phyloP scores from a whole-genome alignment of 768 basidiomycete species.

The Pleurotus platypus region DNA sequence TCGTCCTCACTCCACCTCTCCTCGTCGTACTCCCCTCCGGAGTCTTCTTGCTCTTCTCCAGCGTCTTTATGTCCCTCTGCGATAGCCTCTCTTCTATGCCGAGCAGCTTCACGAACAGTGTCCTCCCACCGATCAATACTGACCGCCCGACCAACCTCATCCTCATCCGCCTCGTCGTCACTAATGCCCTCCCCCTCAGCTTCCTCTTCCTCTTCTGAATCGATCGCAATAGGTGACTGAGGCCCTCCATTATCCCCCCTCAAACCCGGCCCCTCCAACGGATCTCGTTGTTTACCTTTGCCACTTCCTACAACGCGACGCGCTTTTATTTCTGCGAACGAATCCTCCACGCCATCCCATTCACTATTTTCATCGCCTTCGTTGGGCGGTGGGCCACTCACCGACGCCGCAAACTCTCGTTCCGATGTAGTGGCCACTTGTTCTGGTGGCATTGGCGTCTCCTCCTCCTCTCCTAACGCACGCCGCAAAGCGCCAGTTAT shows the following conservation, averaged over 20 bases:
- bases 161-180: slow-evolving; percentile 15
- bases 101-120: slow-evolving; percentile 3
- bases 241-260: slow-evolving; percentile 28
- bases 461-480: slow-evolving; percentile 51
- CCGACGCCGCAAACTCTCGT: slow-evolving; percentile 14
- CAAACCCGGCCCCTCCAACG: slow-evolving; percentile 56
- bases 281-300: slow-evolving; percentile 62
- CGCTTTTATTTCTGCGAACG: slow-evolving; percentile 50
- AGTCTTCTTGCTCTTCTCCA: slow-evolving; percentile 7
- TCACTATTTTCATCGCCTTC: slow-evolving; percentile 21
- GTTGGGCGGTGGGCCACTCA: slow-evolving; percentile 14
- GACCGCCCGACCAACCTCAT: background rate
- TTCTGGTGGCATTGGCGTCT: slow-evolving; percentile 14
- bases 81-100: slow-evolving; percentile 5
- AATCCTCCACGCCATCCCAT: slow-evolving; percentile 42
- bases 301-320: slow-evolving; percentile 31
- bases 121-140: slow-evolving; percentile 6
- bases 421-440: slow-evolving; percentile 6
- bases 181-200: slow-evolving; percentile 13
- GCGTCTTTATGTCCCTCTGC: background rate
- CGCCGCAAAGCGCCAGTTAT: slow-evolving; percentile 54
- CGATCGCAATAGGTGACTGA: slow-evolving; percentile 46
- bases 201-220: slow-evolving; percentile 28
- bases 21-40: slow-evolving; percentile 11
- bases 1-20: slow-evolving; percentile 7